Base-by-base conservation (phyloP, 2,329 filamentous ascomycete species). In the Diaporthe amygdali region DNA sequence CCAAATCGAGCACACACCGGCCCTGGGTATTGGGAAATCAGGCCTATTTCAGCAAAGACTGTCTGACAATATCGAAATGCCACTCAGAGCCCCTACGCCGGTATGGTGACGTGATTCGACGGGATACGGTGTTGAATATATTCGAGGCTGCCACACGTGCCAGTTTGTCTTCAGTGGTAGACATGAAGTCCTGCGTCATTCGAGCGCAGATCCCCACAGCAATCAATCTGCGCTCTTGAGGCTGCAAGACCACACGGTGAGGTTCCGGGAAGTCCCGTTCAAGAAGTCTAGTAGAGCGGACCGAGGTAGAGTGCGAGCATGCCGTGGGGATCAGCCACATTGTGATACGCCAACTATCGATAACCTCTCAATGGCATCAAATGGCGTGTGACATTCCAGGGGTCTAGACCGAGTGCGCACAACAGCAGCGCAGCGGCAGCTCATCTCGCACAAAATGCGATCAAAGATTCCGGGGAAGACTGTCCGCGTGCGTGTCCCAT, bases 281-380 rank as follows among this genome's bases (percentile, higher is more conserved):
- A 64, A 63, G 59, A 20, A 49, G 10, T 12, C 59, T 22, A 44
- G n/a, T 49, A 30, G 47, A 22, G 30, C 30, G 41, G 17, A 20
- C 27, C 41, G 41, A 63, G 56, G 56, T 41, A 63, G 41, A 25
- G 41, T 25, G 41, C n/a, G n/a, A 34, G 59, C 30, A 41, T 64
- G 27, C 41, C 44, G 49, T 44, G 37, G 34, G 44, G 30, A 37
- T 49, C 59, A 64, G 59, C 59, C 44, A 64, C 59, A 22, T 27
- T 63, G 59, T 64, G 47, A 30, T n/a, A 64, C 59, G 44, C 30
- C 41, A 64, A 64, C 44, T 49, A 64, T 64, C 59, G 59, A 64
- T 64, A 64, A 64, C 59, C 59, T 64, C 44, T 64, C 59, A 64
- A 64, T 64, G 59, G 59, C 59, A 64, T 49, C 59, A 44, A 44